Percentiles rank a stretch among this genome's conserved stretches.
These are phyloP conservation scores for Oryza brachyantha DNA, from an alignment of 176 grass and related monocot genomes.

Conservation along the genomic window DNA sequence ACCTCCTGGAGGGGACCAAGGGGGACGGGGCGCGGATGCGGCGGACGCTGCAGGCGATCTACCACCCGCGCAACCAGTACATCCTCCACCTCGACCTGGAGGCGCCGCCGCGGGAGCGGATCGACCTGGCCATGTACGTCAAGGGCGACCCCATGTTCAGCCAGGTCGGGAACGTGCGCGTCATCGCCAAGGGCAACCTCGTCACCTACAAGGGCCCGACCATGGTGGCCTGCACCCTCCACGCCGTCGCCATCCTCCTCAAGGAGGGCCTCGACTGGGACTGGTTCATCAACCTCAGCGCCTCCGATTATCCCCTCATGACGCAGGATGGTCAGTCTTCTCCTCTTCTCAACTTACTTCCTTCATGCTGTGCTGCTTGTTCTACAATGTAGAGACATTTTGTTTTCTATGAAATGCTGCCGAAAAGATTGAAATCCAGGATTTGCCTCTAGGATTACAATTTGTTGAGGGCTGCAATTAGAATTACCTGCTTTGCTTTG, in stretches of 20 bases:
- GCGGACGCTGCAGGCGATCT: conserved; percentile 77
- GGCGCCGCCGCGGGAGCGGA: conserved; percentile 76
- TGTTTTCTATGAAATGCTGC: not conserved
- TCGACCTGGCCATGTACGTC: conserved; percentile 69
- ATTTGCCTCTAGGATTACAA: too few species aligned
- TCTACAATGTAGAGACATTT: too few species aligned
- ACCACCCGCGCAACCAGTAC: conserved; percentile 87
- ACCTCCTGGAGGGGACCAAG: conserved; percentile 89
- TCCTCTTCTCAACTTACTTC: not conserved
- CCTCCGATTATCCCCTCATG: conserved; percentile 89
- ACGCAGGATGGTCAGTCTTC: conserved; percentile 75
- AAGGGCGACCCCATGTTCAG: conserved; percentile 71
- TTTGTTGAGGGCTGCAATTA: not conserved
- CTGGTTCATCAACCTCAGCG: conserved; percentile 95
- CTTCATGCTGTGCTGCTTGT: not conserved
- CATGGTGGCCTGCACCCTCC: conserved; percentile 85
- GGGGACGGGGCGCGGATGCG: conserved; percentile 83
- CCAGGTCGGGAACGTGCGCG: conserved; percentile 64
- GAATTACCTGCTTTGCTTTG: too few species aligned
- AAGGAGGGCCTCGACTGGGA: conserved; percentile 78
- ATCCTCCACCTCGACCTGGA: conserved; percentile 84
- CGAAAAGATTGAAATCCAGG: not conserved
- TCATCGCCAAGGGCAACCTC: conserved; percentile 84
- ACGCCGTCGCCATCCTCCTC: conserved; percentile 72
- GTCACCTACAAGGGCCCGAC: conserved; percentile 88